Percentiles rank a stretch among this genome's conserved stretches.
phyloP scores from a whole-genome alignment of 345 rosid genomes.

The Boechera divaricarpa region DNA sequence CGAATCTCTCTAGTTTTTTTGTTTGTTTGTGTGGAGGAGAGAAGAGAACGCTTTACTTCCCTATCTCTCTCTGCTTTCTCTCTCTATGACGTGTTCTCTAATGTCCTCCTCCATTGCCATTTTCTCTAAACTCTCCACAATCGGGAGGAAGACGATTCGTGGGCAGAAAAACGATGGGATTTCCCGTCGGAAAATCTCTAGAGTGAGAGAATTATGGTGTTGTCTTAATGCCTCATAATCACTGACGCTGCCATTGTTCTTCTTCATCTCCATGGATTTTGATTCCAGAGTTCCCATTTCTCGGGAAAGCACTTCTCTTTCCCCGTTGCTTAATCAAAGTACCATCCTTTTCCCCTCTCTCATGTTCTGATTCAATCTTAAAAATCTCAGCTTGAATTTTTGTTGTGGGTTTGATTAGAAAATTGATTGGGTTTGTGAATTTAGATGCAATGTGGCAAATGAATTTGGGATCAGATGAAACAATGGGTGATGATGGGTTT shows the following conservation, averaged over 20 bases:
- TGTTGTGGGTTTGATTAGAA: not conserved
- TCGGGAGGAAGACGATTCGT: slow-evolving; percentile 15
- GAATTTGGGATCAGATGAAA: slow-evolving; percentile 66
- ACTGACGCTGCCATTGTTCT: not conserved
- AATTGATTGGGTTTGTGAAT: slow-evolving; percentile 19
- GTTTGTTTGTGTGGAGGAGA: slow-evolving; percentile 21
- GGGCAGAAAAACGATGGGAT: not conserved
- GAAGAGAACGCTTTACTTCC: slow-evolving; percentile 9
- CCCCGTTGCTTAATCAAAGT: slow-evolving; percentile 21
- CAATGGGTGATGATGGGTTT: slow-evolving; percentile 56
- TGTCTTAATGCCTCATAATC: not conserved
- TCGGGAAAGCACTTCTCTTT: slow-evolving; percentile 11
- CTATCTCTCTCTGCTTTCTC: not conserved
- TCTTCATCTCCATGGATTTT: slow-evolving; percentile 21
- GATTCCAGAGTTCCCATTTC: slow-evolving; percentile 31
- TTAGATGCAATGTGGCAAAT: slow-evolving; percentile 85
- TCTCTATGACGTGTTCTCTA: slow-evolving; percentile 2
- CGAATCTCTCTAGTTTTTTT: not conserved
- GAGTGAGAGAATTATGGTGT: slow-evolving; percentile 25
- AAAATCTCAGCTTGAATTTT: not conserved
- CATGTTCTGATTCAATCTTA: not conserved
- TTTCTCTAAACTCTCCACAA: slow-evolving; percentile 13
- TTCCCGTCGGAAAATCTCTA: slow-evolving; percentile 7
- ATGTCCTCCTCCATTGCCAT: slow-evolving; percentile 23
- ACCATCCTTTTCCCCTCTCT: not conserved